Base-by-base conservation (phyloP, 371 early-diverging fungal species). In the Thermomucor indicae-seudaticae region DNA sequence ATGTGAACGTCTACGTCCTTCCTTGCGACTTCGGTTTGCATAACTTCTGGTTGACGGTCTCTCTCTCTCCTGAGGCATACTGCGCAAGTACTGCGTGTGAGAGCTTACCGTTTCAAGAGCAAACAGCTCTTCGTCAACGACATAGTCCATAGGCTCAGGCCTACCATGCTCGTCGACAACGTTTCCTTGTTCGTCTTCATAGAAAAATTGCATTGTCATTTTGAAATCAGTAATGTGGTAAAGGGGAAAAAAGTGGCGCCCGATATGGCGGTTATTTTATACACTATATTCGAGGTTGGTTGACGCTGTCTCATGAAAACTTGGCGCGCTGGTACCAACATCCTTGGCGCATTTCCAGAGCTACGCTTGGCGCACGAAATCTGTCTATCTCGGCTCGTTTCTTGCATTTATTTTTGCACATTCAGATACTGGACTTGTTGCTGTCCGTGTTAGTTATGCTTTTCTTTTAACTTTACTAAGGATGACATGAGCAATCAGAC, bases 1-100 rank as follows among this genome's bases (percentile, higher is more conserved):
- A 58, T 44, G 31, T 23, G 53, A 48, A 58, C 44, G 38, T 58
- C 58, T 48, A 46, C 52, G 30, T 58, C 45, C 51, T 49, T 52
- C 53, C 23, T 37, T 37, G 37, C 11, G 19, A 5, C 37, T 37
- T 37, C 37, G 37, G 11, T 37, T 19, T 37, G 37, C 37, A 37
- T 37, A 19, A 5, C 11, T 16, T 37, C 37, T 10, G 37, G 19
- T 19, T 37, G 16, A 19, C 37, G 11, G 11, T 19, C 37, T 16
- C 47, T 46, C 32, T 38, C 47, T 46, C 32, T 38, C 11, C 16
- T 19, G 37, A 37, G 37, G 37, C 37, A 5, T 3, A 37, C 19
- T 11, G 37, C 37, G 37, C 11, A 11, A 37, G 19, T 37, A 47
- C 30, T 47, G 47, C 25, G 47, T 47, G 25, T 43, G 43, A 32